Evolutionary conservation across 225 moss, liverwort and hornwort species (phyloP), one percentile per base, ranked within the genome.

Genomic region (Bryoerythrophyllum caledonicum): DNA sequence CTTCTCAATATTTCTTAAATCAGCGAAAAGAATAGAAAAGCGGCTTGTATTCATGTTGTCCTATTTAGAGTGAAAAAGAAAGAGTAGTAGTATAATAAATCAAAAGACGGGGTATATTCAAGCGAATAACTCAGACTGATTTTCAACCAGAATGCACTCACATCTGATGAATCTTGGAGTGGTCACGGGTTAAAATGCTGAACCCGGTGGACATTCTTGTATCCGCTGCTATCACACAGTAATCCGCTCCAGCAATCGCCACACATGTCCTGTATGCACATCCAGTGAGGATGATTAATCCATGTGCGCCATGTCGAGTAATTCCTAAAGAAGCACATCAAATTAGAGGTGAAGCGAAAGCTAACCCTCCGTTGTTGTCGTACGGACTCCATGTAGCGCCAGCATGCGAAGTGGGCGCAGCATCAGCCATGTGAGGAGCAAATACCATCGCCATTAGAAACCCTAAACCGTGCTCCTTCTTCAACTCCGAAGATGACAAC

Each of bases 141-240:
- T n/a, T n/a, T n/a, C n/a, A n/a, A n/a, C n/a, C n/a, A n/a, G n/a
- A n/a, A n/a, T n/a, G n/a, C n/a, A n/a, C 79, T 84, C 74, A 84
- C 85, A 96, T 92, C 59, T 84, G 73, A 80, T 88, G 88, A 62
- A 96, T 77, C 80, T 96, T 96, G 2, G 96, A 96, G 78, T 91
- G 81, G 52, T 91, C 85, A 4, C 91, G 88, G 43, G 94, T 93
- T 12, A 94, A 88, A 63, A 96, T 96, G 74, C 82, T 85, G 73
- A 92, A 92, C n/a, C 94, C 94, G 38, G 89, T 92, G 21, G 94
- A 92, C 91, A 94, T 94, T 81, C 94, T 85, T 53, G 91, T 96
- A 72, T 96, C 94, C 25, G 93, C 91, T 59, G 92, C 96, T 52
- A 94, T 66, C 34, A 96, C 90, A 77, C 91, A 91, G 44, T 92